phyloP scores from a whole-genome alignment of 108 stramenopile species.

The Craspedostauros australis region DNA sequence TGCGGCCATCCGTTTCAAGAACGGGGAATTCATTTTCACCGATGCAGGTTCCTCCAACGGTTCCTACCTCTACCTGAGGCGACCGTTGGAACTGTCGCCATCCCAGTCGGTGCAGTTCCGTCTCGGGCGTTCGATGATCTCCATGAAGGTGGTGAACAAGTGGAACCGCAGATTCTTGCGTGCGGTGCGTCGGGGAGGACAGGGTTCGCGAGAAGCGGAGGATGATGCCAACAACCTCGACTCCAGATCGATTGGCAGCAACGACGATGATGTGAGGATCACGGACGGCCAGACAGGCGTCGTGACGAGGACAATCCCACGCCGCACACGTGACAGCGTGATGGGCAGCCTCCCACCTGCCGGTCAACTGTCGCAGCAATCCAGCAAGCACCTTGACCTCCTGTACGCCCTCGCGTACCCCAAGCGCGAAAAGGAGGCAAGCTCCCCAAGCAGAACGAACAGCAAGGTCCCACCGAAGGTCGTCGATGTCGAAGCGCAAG shows the following conservation, averaged over 20 bases:
- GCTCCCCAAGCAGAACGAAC: conserved; percentile 13
- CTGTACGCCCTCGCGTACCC: conserved; percentile 82
- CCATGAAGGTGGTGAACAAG: conserved; percentile 87
- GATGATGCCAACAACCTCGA: conserved; percentile 32
- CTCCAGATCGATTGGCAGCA: conserved; percentile 77
- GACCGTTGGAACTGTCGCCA: conserved; percentile 78
- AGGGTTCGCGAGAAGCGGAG: conserved; percentile 17
- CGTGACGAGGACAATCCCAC: conserved; percentile 49
- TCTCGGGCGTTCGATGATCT: conserved; percentile 80
- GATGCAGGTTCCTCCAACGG: conserved; percentile 89
- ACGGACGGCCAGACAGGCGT: conserved; percentile 64
- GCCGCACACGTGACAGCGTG: conserved; percentile 72
- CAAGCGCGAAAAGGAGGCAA: conserved; percentile 36
- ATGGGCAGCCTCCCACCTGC: conserved; percentile 65
- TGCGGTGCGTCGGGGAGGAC: conserved; percentile 62
- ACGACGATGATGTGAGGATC: conserved; percentile 73
- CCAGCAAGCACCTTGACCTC: conserved; percentile 72
- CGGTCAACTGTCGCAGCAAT: conserved; percentile 70
- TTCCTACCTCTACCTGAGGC: conserved; percentile 75
- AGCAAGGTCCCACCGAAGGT: conserved; percentile 16
- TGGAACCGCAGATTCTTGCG: conserved; percentile 75
- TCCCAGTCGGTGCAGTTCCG: conserved; percentile 80
- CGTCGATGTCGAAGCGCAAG: conserved; percentile 5
- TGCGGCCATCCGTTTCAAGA: conserved; percentile 83
- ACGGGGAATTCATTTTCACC: conserved; percentile 87